Evolutionary conservation across 2,329 filamentous ascomycete genomes (phyloP).

Genomic region (Hymenotorrendiella dingleyae): DNA sequence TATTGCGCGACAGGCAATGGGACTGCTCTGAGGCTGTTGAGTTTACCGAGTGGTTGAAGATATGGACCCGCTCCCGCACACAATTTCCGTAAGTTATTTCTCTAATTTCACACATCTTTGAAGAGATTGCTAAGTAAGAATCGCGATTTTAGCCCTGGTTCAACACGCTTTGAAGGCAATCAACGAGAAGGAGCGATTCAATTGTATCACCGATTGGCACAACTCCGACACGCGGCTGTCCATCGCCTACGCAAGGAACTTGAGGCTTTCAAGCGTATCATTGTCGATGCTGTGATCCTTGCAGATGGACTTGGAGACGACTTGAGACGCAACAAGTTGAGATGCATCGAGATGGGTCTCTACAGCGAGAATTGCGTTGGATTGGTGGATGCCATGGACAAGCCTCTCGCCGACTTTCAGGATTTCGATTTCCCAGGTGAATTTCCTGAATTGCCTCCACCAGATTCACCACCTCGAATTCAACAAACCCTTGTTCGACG

Average conservation of each 20-base stretch:
- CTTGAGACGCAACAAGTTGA: constrained; percentile 2
- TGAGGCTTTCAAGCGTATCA: constrained; percentile 3
- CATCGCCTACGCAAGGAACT: background rate
- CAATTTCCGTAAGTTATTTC: background rate
- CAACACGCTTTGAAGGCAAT: too few relatives aligned
- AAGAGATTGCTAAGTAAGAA: too few relatives aligned
- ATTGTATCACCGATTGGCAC: background rate
- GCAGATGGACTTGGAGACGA: constrained; percentile 1
- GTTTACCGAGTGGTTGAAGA: constrained; percentile 4
- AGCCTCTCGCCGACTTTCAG: constrained; percentile 1
- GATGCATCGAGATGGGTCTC: constrained; percentile 1
- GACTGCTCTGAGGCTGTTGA: constrained; percentile 4
- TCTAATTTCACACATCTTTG: background rate
- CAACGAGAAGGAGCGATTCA: background rate
- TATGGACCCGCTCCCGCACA: background rate
- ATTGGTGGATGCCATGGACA: background rate
- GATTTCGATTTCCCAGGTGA: background rate
- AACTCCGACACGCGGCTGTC: constrained; percentile 7
- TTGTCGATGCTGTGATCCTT: constrained; percentile 3
- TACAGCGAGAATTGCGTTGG: background rate
- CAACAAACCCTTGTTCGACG: too few relatives aligned
- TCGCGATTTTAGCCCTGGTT: too few relatives aligned
- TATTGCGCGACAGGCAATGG: background rate
- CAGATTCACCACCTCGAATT: too few relatives aligned
- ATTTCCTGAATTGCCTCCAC: too few relatives aligned